A percentile compares a stretch with the other conserved stretches of the same genome.
phyloP scores from a whole-genome alignment of 2,329 filamentous ascomycete species.

The Phialocephala subalpina region DNA sequence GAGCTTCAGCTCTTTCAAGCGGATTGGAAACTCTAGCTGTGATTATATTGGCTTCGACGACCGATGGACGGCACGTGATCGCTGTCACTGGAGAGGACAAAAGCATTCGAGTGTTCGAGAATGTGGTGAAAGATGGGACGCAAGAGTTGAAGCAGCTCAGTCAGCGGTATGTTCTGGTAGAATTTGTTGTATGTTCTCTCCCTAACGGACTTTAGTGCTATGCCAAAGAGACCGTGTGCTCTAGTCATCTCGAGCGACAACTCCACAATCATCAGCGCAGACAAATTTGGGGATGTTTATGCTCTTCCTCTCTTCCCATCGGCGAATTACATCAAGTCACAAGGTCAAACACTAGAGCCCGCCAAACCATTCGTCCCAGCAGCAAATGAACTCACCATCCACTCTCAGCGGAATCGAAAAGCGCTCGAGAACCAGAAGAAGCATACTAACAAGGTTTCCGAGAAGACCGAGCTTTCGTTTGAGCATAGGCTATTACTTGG shows the following conservation, averaged over 20 bases:
- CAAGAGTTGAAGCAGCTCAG: conserved; percentile 69
- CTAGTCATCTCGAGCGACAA: conserved; percentile 73
- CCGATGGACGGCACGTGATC: conserved; percentile 72
- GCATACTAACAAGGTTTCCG: conserved; percentile 46
- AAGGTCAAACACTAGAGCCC: conserved; percentile 28
- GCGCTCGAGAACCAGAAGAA: conserved; percentile 67
- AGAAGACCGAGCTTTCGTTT: conserved; percentile 59
- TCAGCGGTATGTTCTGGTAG: conserved; percentile 63
- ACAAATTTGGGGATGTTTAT: conserved; percentile 98
- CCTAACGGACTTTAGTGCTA: conserved; percentile 54
- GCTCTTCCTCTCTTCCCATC: conserved; percentile 73
- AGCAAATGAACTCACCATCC: conserved; percentile 67
- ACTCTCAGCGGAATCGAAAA: conserved; percentile 68
- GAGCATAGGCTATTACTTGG: conserved; percentile 83
- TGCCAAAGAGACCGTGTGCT: conserved; percentile 90
- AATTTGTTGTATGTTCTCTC: not conserved
- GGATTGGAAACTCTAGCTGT: conserved; percentile 69
- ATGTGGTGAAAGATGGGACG: conserved; percentile 59
- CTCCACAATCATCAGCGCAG: conserved; percentile 79
- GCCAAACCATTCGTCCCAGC: conserved; percentile 53
- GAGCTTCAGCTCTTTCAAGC: conserved; percentile 30
- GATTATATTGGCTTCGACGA: conserved; percentile 70
- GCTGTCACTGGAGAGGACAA: conserved; percentile 93
- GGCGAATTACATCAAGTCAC: conserved; percentile 24
- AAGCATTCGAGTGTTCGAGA: conserved; percentile 80